phyloP scores from a whole-genome alignment of 257 asterid species.

The Plectranthus barbatus region DNA sequence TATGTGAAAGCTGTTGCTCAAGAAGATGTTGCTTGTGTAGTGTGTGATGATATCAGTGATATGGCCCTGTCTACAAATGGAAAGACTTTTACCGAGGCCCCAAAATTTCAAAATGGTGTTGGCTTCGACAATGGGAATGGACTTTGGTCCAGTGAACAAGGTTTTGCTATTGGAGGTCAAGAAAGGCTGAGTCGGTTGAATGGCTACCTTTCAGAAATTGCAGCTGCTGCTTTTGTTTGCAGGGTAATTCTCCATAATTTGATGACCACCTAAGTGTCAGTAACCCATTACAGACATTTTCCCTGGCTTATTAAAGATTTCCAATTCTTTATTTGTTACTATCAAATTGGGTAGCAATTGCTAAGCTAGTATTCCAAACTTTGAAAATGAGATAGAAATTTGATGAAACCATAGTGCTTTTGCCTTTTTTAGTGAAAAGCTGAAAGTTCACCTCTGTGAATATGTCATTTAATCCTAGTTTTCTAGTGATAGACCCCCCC shows the following conservation, averaged over 20 bases:
- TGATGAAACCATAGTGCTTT: not conserved
- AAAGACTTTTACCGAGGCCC: slow-evolving; percentile 33
- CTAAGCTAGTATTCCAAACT: slow-evolving; percentile 1
- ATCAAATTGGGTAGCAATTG: not conserved
- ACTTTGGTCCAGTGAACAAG: slow-evolving; percentile 81
- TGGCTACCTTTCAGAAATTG: slow-evolving; percentile 91
- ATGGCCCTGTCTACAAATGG: slow-evolving; percentile 28
- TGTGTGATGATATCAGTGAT: slow-evolving; percentile 28
- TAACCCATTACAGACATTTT: not conserved
- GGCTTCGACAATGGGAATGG: slow-evolving; percentile 92
- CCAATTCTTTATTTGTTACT: not conserved
- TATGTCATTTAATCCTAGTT: not conserved
- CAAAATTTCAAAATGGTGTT: slow-evolving; percentile 88
- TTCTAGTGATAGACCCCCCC: no score
- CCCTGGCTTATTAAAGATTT: not conserved
- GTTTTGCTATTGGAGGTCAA: slow-evolving; percentile 94
- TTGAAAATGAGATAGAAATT: not conserved
- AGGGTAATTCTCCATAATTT: slow-evolving; percentile 41
- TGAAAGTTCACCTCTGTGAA: not conserved
- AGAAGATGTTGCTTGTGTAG: slow-evolving; percentile 35
- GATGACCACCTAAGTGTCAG: not conserved
- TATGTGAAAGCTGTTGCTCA: slow-evolving; percentile 81
- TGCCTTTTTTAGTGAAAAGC: not conserved
- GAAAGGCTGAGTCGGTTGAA: slow-evolving; percentile 72
- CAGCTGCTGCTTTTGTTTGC: slow-evolving; percentile 98